These are phyloP conservation scores for Bretschneidera sinensis DNA, from an alignment of 345 rosid species.

Conservation along the genomic window DNA sequence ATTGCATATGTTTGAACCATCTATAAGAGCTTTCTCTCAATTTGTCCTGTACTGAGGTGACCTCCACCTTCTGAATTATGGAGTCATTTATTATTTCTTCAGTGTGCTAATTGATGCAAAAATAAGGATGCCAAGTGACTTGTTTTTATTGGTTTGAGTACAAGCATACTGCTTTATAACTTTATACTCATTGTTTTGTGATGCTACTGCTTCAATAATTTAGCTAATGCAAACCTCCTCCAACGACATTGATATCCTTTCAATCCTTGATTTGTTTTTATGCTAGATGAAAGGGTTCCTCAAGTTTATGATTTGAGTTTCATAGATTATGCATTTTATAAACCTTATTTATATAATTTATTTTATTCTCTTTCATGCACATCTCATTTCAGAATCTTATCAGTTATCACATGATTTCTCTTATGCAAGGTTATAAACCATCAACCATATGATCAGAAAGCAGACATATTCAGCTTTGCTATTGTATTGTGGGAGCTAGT, in stretches of 20 bases:
- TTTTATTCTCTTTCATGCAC: too few species aligned
- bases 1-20: not conserved
- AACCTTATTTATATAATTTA: too few species aligned
- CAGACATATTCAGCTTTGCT: slow-evolving; percentile 71
- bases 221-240: too few species aligned
- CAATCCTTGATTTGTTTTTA: too few species aligned
- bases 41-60: too few species aligned
- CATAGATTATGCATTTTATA: not conserved
- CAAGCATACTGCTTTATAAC: not conserved
- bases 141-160: not conserved
- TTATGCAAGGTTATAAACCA: slow-evolving; percentile 61
- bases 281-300: not conserved
- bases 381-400: too few species aligned
- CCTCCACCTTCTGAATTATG: not conserved
- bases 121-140: not conserved
- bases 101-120: not conserved
- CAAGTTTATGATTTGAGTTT: not conserved
- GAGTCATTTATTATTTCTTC: not conserved
- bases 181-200: not conserved
- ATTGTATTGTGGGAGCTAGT: slow-evolving; percentile 74
- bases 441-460: slow-evolving; percentile 64
- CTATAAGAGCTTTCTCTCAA: not conserved
- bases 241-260: too few species aligned
- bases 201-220: not conserved
- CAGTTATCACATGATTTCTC: slow-evolving; percentile 3